Evolutionary conservation across 164 flowering plant species (phyloP).

Genomic region (Piper betle): DNA sequence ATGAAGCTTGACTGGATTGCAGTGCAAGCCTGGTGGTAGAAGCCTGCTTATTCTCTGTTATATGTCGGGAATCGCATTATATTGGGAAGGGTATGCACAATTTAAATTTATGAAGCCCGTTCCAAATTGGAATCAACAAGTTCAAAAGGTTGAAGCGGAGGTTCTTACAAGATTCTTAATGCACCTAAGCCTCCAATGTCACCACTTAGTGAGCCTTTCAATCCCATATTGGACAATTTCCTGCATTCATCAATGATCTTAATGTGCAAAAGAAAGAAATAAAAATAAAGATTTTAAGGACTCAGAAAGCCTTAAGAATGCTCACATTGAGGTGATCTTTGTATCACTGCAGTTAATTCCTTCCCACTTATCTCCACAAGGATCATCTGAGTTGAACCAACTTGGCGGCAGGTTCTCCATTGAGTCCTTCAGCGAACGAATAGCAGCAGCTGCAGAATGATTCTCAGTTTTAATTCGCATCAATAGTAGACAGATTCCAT

Average conservation of each 20-base stretch:
- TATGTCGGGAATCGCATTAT: no score
- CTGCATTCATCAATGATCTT: slow-evolving; percentile 21
- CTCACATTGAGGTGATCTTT: slow-evolving; percentile 67
- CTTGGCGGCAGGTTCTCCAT: slow-evolving; percentile 77
- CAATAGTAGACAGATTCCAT: background rate
- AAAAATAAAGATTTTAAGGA: background rate
- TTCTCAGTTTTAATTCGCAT: background rate
- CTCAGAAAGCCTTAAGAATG: background rate
- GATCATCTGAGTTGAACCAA: slow-evolving; percentile 60
- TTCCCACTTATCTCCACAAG: slow-evolving; percentile 69
- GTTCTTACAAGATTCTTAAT: slow-evolving; percentile 61
- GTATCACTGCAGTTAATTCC: slow-evolving; percentile 65
- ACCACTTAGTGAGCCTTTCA: slow-evolving; percentile 50
- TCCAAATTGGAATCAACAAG: no score
- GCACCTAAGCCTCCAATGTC: slow-evolving; percentile 72
- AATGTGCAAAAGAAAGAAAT: background rate
- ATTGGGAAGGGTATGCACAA: no score
- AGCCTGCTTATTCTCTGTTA: no score
- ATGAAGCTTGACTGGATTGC: no score
- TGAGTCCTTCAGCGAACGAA: slow-evolving; percentile 35
- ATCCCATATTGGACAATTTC: slow-evolving; percentile 64
- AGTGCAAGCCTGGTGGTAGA: no score
- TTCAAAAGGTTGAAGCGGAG: background rate
- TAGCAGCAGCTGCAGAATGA: slow-evolving; percentile 34
- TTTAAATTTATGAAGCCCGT: no score